Percentiles rank a stretch among this genome's conserved stretches.
These are phyloP conservation scores for Xerocomus spinulosus DNA, from an alignment of 768 basidiomycete species.

Conservation along the genomic window DNA sequence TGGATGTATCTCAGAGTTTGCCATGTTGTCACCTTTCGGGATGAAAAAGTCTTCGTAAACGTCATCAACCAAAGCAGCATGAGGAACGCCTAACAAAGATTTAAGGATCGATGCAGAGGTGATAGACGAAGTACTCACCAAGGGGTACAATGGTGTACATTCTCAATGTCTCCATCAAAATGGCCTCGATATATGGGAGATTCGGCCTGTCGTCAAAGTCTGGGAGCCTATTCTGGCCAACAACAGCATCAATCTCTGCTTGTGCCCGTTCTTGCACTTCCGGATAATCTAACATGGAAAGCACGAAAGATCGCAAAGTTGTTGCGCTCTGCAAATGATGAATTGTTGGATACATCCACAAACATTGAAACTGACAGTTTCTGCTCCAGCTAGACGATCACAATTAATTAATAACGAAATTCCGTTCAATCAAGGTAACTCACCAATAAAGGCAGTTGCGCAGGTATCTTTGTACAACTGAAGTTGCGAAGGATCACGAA, in stretches of 20 bases:
- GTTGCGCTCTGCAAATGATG: conserved; percentile 7
- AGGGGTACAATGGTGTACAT: conserved; percentile 25
- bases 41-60: not conserved
- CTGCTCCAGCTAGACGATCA: conserved; percentile 15
- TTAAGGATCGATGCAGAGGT: not conserved
- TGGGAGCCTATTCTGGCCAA: conserved; percentile 29
- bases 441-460: not conserved
- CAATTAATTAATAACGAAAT: not conserved
- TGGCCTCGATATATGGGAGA: conserved; percentile 29
- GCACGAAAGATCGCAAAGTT: conserved; percentile 24
- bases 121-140: conserved; percentile 9
- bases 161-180: conserved; percentile 29
- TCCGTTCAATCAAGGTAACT: not conserved
- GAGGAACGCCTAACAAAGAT: conserved; percentile 7
- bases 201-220: conserved; percentile 18
- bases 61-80: not conserved
- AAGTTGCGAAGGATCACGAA: not conserved
- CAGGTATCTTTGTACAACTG: not conserved
- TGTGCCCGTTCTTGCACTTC: conserved; percentile 29
- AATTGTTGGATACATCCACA: not conserved
- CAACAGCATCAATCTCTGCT: conserved; percentile 26
- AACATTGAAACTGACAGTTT: conserved; percentile 7
- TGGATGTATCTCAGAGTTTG: too few relatives aligned
- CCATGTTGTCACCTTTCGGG: not conserved
- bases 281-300: conserved; percentile 32